Percentiles rank a stretch among this genome's conserved stretches.
Evolutionary conservation across 140 eudicot species (phyloP).

Genomic region (Eryngium alpinum): DNA sequence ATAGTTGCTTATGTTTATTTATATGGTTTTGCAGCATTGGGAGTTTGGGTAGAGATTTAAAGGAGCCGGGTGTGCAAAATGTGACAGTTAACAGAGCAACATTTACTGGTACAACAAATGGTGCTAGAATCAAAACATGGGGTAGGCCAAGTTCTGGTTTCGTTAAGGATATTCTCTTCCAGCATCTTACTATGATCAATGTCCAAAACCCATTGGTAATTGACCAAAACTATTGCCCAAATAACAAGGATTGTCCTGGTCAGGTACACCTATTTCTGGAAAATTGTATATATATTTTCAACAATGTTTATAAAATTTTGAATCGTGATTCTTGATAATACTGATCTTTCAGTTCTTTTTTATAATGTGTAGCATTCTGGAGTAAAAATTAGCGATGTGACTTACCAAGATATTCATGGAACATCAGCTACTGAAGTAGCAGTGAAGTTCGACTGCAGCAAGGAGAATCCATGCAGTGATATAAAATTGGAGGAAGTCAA

Average conservation of each 20-base stretch:
- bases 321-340: too few relatives aligned
- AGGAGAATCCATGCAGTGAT: neutral
- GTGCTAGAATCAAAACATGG: constrained; percentile 32
- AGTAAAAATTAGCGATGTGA: constrained; percentile 3
- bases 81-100: constrained; percentile 4
- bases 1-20: neutral
- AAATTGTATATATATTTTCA: neutral
- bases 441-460: constrained; percentile 7
- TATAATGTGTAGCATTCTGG: constrained; percentile 7
- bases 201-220: neutral
- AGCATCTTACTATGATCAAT: constrained; percentile 10
- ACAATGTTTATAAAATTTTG: too few relatives aligned
- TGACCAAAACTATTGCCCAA: constrained; percentile 13
- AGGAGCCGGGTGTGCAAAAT: constrained; percentile 23
- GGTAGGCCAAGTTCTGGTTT: constrained; percentile 27
- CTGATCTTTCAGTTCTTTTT: too few relatives aligned
- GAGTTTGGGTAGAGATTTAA: constrained; percentile 19
- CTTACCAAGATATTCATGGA: constrained; percentile 6
- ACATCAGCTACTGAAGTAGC: neutral
- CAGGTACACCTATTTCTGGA: neutral
- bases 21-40: constrained; percentile 21
- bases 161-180: constrained; percentile 22
- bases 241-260: neutral
- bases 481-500: constrained; percentile 2
- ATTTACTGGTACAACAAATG: constrained; percentile 21